These are phyloP conservation scores for Macroventuria anomochaeta DNA, from an alignment of 2,329 filamentous ascomycete genomes.

Conservation along the genomic window DNA sequence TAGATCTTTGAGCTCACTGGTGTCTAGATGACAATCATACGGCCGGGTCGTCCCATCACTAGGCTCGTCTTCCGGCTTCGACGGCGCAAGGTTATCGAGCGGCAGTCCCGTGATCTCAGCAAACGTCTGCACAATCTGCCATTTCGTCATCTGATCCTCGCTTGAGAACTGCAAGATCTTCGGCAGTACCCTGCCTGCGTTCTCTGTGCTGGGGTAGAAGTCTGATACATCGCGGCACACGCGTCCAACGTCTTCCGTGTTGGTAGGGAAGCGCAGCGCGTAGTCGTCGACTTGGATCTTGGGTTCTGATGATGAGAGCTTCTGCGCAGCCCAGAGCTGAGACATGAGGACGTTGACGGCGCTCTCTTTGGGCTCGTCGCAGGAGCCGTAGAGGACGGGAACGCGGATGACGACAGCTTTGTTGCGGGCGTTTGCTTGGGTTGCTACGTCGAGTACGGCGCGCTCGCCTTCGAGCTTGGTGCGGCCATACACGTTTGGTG, in stretches of 20 bases:
- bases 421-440: constrained; percentile 22
- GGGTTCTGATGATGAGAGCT: constrained; percentile 52
- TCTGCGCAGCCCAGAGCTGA: constrained; percentile 73
- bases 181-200: constrained; percentile 62
- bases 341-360: constrained; percentile 85
- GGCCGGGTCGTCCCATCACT: constrained; percentile 76
- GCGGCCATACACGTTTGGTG: constrained; percentile 81
- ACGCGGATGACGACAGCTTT: constrained; percentile 72
- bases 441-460: constrained; percentile 70
- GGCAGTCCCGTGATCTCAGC: constrained; percentile 80
- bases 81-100: constrained; percentile 67
- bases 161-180: constrained; percentile 77
- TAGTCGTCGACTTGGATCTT: constrained; percentile 82
- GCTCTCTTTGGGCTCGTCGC: constrained; percentile 72
- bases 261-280: constrained; percentile 83
- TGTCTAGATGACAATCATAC: constrained; percentile 88
- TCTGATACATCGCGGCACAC: constrained; percentile 76
- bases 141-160: constrained; percentile 87
- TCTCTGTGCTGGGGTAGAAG: constrained; percentile 61
- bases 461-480: constrained; percentile 74
- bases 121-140: constrained; percentile 81
- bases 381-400: constrained; percentile 81
- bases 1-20: constrained; percentile 71
- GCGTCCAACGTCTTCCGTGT: constrained; percentile 83
- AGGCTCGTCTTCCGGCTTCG: constrained; percentile 68